phyloP scores from a whole-genome alignment of 257 asterid species.

The Nicotiana tomentosiformis region DNA sequence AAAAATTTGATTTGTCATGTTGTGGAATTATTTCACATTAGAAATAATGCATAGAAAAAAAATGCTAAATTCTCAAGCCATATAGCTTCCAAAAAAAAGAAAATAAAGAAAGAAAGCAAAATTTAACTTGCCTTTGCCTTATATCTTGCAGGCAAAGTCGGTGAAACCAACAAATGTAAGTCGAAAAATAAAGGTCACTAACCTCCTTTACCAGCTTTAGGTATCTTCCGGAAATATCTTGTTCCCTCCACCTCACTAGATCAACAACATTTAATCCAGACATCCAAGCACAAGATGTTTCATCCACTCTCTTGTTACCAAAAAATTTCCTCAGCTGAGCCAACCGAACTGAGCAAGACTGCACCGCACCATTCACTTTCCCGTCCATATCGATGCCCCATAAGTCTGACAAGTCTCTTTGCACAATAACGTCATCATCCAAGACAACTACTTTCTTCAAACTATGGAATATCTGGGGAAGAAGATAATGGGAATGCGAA shows the following conservation, averaged over 20 bases:
- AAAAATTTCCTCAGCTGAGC: constrained; percentile 51
- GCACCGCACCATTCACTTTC: constrained; percentile 81
- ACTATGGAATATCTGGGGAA: constrained; percentile 65
- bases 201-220: constrained; percentile 66
- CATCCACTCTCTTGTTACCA: constrained; percentile 38
- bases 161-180: neutral
- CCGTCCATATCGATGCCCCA: constrained; percentile 90
- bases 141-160: constrained; percentile 1
- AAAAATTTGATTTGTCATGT: neutral
- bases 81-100: neutral
- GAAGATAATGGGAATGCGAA: constrained; percentile 80
- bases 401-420: constrained; percentile 79
- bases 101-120: neutral
- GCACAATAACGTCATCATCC: constrained; percentile 87
- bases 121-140: neutral
- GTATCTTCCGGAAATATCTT: constrained; percentile 53
- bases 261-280: constrained; percentile 82
- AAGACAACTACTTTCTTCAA: constrained; percentile 77
- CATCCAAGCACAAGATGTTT: constrained; percentile 80
- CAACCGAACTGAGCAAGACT: constrained; percentile 61
- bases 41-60: neutral
- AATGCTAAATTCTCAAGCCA: neutral
- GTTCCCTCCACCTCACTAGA: constrained; percentile 72
- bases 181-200: constrained; percentile 28
- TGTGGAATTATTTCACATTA: neutral